Percentiles rank a stretch among this genome's conserved stretches.
These are phyloP conservation scores for Hymenotorrendiella dingleyae DNA, from an alignment of 2,329 filamentous ascomycete genomes.

Conservation along the genomic window DNA sequence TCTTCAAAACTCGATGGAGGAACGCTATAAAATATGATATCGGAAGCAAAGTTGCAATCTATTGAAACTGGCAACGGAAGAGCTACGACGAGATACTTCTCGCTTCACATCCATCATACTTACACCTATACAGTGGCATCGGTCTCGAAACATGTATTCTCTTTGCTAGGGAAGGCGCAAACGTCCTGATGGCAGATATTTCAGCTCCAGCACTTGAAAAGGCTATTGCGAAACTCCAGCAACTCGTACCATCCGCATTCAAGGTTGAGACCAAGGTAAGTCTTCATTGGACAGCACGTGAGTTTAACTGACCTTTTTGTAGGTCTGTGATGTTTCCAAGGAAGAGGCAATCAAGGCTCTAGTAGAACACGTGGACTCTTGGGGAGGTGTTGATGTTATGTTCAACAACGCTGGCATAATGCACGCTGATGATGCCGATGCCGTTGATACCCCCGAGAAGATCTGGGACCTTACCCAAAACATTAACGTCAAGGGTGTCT, in stretches of 20 bases:
- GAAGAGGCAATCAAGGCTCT: conserved; percentile 58
- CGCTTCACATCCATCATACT: too few relatives aligned
- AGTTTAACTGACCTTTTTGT: conserved; percentile 6
- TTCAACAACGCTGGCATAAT: conserved; percentile 81
- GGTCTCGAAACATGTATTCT: conserved; percentile 70
- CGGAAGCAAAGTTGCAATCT: too few relatives aligned
- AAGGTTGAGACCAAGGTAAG: conserved; percentile 42
- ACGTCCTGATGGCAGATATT: conserved; percentile 66
- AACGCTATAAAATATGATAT: too few relatives aligned
- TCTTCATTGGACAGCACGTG: not conserved
- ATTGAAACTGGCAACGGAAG: too few relatives aligned
- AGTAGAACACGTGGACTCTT: conserved; percentile 56
- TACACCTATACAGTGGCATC: conserved; percentile 58
- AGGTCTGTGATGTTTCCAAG: conserved; percentile 61
- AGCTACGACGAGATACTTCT: too few relatives aligned
- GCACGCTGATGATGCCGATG: conserved; percentile 60
- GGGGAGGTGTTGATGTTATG: conserved; percentile 68
- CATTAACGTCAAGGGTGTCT: conserved; percentile 76
- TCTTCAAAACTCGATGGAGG: too few relatives aligned
- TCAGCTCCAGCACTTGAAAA: conserved; percentile 58
- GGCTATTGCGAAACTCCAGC: conserved; percentile 53
- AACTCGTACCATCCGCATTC: conserved; percentile 45
- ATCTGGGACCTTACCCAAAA: conserved; percentile 73
- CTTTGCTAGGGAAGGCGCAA: conserved; percentile 65
- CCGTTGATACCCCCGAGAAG: conserved; percentile 63